These are phyloP conservation scores for Exophiala aquamarina DNA, from an alignment of 2,329 filamentous ascomycete genomes.

Conservation along the genomic window DNA sequence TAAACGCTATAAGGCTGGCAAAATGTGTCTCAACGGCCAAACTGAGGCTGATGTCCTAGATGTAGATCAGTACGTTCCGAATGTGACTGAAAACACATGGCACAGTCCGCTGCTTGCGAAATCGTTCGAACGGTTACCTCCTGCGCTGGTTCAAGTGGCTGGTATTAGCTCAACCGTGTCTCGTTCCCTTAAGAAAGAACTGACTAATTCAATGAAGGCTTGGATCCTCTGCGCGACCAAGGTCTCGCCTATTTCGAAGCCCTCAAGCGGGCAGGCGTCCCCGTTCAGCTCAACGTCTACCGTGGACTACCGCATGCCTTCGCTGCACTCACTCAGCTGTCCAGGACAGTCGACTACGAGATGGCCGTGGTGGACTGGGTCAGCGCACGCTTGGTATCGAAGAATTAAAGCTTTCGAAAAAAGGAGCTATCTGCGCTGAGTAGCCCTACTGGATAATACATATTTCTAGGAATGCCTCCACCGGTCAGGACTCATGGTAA, in stretches of 20 bases:
- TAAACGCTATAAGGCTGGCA: too few species aligned
- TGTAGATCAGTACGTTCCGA: constrained; percentile 5
- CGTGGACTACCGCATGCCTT: constrained; percentile 32
- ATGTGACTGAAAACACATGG: neutral
- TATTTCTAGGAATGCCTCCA: too few species aligned
- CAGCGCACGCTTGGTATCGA: neutral
- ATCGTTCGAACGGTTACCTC: neutral
- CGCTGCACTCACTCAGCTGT: neutral
- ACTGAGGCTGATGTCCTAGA: neutral
- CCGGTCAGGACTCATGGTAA: too few species aligned
- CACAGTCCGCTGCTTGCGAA: constrained; percentile 5
- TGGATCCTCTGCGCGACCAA: constrained; percentile 29
- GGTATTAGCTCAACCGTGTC: neutral
- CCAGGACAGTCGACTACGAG: neutral
- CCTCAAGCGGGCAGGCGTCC: constrained; percentile 24
- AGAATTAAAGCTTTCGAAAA: too few species aligned
- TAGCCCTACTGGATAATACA: too few species aligned
- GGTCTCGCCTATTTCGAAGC: constrained; percentile 24
- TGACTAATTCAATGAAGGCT: constrained; percentile 8
- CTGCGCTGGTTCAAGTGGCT: constrained; percentile 4
- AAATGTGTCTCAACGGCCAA: neutral
- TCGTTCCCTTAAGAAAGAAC: neutral
- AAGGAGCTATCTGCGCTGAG: too few species aligned
- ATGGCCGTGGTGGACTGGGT: neutral
- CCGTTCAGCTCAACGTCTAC: constrained; percentile 31